A percentile compares a stretch with the other conserved stretches of the same genome.
Evolutionary conservation across 163 green algal species (phyloP).

Genomic region (Scenedesmus sp.): DNA sequence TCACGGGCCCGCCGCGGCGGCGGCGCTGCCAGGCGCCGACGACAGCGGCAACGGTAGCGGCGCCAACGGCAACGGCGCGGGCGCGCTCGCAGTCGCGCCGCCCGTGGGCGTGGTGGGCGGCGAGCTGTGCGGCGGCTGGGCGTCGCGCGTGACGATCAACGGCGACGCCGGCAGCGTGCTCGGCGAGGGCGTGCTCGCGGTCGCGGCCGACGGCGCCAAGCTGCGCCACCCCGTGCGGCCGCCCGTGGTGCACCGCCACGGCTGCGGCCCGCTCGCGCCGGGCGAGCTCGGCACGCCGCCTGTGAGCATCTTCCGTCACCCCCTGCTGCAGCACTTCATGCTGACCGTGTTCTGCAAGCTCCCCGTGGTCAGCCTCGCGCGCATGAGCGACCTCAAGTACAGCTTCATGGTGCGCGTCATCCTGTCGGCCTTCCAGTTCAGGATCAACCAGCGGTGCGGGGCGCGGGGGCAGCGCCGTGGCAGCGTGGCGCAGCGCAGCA

Average conservation of each 20-base stretch:
- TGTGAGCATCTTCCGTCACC: conserved; percentile 91
- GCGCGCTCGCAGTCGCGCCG: not conserved
- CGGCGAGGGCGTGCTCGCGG: conserved; percentile 7
- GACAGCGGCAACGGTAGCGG: conserved; percentile 47
- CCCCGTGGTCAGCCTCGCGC: conserved; percentile 77
- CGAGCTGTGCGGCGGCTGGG: not conserved
- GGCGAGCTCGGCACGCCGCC: conserved; percentile 35
- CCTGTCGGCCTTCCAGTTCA: conserved; percentile 91
- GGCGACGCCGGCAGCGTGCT: conserved; percentile 11
- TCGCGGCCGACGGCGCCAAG: conserved; percentile 51
- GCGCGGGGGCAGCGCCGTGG: not conserved
- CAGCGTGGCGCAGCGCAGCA: too few relatives aligned
- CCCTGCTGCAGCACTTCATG: conserved; percentile 94
- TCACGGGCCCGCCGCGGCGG: conserved; percentile 11
- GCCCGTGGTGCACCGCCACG: conserved; percentile 88
- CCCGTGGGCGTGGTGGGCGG: conserved; percentile 20
- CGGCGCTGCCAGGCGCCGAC: conserved; percentile 15
- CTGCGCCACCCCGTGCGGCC: conserved; percentile 76
- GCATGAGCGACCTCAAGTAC: conserved; percentile 72
- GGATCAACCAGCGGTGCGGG: conserved; percentile 80
- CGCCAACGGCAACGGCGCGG: conserved; percentile 3
- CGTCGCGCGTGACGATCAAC: conserved; percentile 12
- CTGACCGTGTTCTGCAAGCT: conserved; percentile 98
- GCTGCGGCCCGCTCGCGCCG: conserved; percentile 57
- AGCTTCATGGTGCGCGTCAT: conserved; percentile 85